Evolutionary conservation across 1,139 yeast genomes (phyloP).

Genomic region (Meyerozyma smithsonii): DNA sequence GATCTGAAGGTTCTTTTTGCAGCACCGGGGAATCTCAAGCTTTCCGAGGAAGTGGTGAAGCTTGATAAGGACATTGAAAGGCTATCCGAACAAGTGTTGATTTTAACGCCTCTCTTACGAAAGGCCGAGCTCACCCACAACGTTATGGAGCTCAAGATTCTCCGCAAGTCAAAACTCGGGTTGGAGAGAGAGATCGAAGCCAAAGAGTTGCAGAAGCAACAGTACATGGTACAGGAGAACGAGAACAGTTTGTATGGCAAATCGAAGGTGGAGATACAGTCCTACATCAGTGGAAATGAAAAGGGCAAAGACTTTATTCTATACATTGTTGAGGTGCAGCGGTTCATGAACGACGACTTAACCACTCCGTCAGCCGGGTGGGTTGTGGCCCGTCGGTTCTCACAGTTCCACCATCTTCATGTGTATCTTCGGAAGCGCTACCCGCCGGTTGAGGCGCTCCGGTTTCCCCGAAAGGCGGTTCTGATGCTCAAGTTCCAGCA

Average conservation of each 20-base stretch:
- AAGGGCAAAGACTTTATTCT: constrained; percentile 58
- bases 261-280: constrained; percentile 59
- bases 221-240: constrained; percentile 76
- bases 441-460: constrained; percentile 44
- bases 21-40: constrained; percentile 64
- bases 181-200: constrained; percentile 65
- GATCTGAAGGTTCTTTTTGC: constrained; percentile 41
- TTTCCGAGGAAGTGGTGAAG: constrained; percentile 61
- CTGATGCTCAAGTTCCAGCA: constrained; percentile 65
- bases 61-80: constrained; percentile 56
- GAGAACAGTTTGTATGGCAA: constrained; percentile 75
- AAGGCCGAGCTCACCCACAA: constrained; percentile 86
- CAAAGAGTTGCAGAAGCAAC: constrained; percentile 74
- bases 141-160: constrained; percentile 59
- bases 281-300: constrained; percentile 57
- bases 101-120: constrained; percentile 60
- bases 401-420: constrained; percentile 74
- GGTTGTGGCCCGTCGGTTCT: constrained; percentile 85
- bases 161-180: constrained; percentile 61
- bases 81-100: constrained; percentile 55
- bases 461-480: constrained; percentile 60
- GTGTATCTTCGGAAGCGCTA: constrained; percentile 56
- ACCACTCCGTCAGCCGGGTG: constrained; percentile 65
- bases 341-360: constrained; percentile 39
- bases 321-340: constrained; percentile 75